Evolutionary conservation across 371 early-diverging fungal genomes (phyloP).

Genomic region (Circinella umbellata): DNA sequence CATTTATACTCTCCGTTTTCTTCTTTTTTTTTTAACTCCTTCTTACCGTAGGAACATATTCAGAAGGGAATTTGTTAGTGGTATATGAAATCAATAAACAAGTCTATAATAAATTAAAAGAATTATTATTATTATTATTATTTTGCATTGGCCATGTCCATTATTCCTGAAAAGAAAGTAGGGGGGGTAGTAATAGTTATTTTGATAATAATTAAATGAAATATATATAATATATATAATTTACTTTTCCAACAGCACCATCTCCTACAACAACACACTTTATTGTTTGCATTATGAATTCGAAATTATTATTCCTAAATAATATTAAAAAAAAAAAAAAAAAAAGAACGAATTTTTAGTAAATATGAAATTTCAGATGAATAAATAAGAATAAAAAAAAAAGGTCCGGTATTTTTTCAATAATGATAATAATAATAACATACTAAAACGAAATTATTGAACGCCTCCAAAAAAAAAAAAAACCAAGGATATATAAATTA

Average conservation of each 20-base stretch:
- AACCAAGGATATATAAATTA: too few species aligned
- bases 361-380: background rate
- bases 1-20: background rate
- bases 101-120: constrained; percentile 58
- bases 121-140: too few species aligned
- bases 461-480: too few species aligned
- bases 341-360: too few species aligned
- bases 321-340: background rate
- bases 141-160: background rate
- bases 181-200: too few species aligned
- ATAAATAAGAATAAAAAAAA: background rate
- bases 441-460: too few species aligned
- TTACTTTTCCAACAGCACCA: constrained; percentile 97
- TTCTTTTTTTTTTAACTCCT: background rate
- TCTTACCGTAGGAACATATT: constrained; percentile 95
- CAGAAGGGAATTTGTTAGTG: constrained; percentile 98
- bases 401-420: background rate
- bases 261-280: constrained; percentile 98
- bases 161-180: background rate
- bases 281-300: constrained; percentile 77
- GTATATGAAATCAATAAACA: constrained; percentile 98
- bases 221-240: too few species aligned
- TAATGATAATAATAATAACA: background rate
- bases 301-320: background rate
- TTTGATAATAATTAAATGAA: too few species aligned